Base-by-base conservation (phyloP, 495 filamentous ascomycete genomes). In the Saxophila tyrrhenica region DNA sequence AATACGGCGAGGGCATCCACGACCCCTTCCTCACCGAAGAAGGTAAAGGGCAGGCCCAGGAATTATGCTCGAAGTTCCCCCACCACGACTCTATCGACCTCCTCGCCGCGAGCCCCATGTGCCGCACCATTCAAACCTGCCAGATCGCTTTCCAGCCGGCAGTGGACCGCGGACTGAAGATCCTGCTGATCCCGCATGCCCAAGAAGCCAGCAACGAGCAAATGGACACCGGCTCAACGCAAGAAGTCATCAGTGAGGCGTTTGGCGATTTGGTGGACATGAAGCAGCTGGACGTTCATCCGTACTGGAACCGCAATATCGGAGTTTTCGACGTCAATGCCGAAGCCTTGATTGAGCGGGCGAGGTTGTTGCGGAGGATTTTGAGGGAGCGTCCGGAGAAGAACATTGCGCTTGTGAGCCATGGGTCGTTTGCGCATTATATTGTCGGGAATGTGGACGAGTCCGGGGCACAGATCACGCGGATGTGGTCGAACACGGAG, bases 401-500 rank as follows among this genome's bases (percentile, higher is more conserved):
- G 50, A 10, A 52, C 20, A 44, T 52, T 20, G 50, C 39, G 32
- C 32, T 52, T 13, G 50, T 52, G 5, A 32, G n/a, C 13, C 50
- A 52, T 20, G 50, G 50, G n/a, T 11, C 10, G 13, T 52, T 52
- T 43, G 50, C 50, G 32, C 50, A 52, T 24, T 20, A 17, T 8
- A 20, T 52, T 3, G 23, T 23, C 13, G 50, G 50, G 35, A 52
- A 52, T 52, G n/a, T 42, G n/a, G 17, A 10, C n/a, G 21, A 25
- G 13, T 16, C 16, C 3, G 50, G 50, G 2, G 39, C 19, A 23
- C 50, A 52, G 50, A 42, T 23, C 35, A 52, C 50, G 32, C 2
- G 50, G 39, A 3, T 20, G 50, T 52, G 50, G 50, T 32, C n/a
- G 50, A 52, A 52, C 44, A 23, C 50, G 20, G 50, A 52, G 50